Base-by-base conservation (phyloP, 208 protist species). In the Angomonas deanei region DNA sequence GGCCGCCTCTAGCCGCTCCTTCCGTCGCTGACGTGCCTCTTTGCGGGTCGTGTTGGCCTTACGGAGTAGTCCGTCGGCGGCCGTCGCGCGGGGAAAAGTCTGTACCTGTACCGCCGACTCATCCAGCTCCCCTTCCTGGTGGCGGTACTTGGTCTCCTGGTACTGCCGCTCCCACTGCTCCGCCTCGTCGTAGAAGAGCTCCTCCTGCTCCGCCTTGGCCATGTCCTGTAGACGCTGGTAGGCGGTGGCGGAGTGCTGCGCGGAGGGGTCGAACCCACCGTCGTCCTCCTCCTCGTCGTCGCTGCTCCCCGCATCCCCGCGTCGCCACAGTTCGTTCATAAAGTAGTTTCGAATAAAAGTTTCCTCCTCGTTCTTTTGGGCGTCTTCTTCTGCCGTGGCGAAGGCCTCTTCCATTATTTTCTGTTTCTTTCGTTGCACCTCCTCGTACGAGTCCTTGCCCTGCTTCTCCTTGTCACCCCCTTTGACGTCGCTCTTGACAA, bases 101-200 rank as follows among this genome's bases (percentile, higher is more conserved):
- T 91, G 80, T 11, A 94, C 55, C 15, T 77, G 72, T 26, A 50
- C 17, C 0, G 74, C 68, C 15, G 70, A 77, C 1, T 70, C 70
- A 32, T 76, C 72, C 53, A 69, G 65, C 28, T 61, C n/a, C 17
- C 28, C 36, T 30, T 92, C 85, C 46, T 93, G 78, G 71, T 96
- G 91, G 47, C 86, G 85, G 71, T 92, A 96, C 67, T 87, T 86
- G 36, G 76, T 76, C 46, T 94, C 74, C 61, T 96, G 85, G 56
- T 82, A 96, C 67, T 84, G 79, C 5, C 80, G 73, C 76, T 96
- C 88, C 84, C 88, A 96, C 57, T 64, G 71, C 62, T 93, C 84
- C 0, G 86, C 81, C 28, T 94, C 76, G 24, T 83, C 79, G 70
- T 86, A 92, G 67, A 96, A 96, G 47, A 61, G 70, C 15, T 93